phyloP scores from a whole-genome alignment of 2,329 filamentous ascomycete species.

The Neocucurbitaria cava region DNA sequence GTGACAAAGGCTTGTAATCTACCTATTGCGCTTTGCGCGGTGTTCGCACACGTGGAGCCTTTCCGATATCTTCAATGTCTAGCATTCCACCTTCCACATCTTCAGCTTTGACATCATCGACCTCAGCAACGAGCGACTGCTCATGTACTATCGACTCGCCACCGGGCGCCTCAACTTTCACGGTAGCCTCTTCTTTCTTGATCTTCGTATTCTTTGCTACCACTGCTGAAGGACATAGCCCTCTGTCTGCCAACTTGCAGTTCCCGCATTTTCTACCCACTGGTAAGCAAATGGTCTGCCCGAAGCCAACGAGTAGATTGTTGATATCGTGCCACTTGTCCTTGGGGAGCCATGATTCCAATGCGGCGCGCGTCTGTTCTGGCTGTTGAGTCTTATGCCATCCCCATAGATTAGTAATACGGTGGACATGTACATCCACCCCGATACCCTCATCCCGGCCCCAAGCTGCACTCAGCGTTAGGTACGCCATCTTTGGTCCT shows the following conservation, averaged over 20 bases:
- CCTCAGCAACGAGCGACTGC: conserved; percentile 15
- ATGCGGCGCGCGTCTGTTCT: conserved; percentile 77
- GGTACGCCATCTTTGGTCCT: conserved; percentile 92
- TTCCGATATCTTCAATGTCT: conserved; percentile 46
- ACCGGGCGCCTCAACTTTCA: conserved; percentile 47
- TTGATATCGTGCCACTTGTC: conserved; percentile 95
- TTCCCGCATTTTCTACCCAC: conserved; percentile 82
- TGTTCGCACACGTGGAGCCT: conserved; percentile 9
- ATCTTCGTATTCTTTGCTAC: conserved; percentile 59
- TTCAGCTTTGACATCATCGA: conserved; percentile 36
- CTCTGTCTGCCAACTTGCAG: conserved; percentile 78
- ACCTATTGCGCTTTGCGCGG: conserved; percentile 4
- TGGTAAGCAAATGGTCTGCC: conserved; percentile 84
- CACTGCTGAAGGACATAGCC: conserved; percentile 70
- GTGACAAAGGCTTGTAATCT: background rate
- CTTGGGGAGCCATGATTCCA: conserved; percentile 82
- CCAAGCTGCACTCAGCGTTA: conserved; percentile 82
- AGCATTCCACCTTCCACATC: conserved; percentile 26
- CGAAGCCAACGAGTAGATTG: conserved; percentile 83
- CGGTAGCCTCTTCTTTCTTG: conserved; percentile 50
- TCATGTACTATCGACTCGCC: conserved; percentile 37
- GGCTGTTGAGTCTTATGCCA: conserved; percentile 85
- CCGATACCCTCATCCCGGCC: conserved; percentile 78
- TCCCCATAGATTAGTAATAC: conserved; percentile 92
- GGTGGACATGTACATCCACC: conserved; percentile 93